Base-by-base conservation (phyloP, 768 basidiomycete species). In the Tulasnella sp. region DNA sequence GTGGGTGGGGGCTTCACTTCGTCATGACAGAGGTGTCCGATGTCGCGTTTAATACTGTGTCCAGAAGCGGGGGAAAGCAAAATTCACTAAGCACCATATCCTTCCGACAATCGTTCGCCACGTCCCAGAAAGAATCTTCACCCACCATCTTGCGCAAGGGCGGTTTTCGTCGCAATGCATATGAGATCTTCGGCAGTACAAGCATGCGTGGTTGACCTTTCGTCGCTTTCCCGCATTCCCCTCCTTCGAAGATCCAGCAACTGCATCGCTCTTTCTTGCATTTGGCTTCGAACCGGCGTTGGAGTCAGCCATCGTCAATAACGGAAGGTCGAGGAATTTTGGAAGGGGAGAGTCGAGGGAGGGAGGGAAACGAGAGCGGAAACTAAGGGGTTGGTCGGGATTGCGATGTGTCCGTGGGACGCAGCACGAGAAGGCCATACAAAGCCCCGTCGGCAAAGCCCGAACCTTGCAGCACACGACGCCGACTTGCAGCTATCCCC, bases 101-200 rank as follows among this genome's bases (percentile, higher is more conserved):
- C 12, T 12, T 27, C n/a, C 27, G 14, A 34, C 34, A n/a, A 68
- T 18, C 14, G 9, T 34, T 3, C 34, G 34, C 14, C 34, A 68
- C n/a, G 62, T 31, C 62, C 27, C 5, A 75, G 31, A 76, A 19
- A 14, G 36, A n/a, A 71, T 19, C 56, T 52, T 68, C 21, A 88
- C 94, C 85, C 84, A 96, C 96, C 96, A 97, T 82, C 97, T 91
- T 83, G 96, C 93, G 85, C 97, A 98, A 21, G 96, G 96, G 48
- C 85, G 56, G 24, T 93, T 93, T 83, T 94, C 94, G 84, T 95
- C 94, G 86, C 94, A 95, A 10, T 93, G 94, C 94, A 95, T 82
- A 79, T 82, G 94, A 87, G 94, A 95, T 80, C 94, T 88, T 84
- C 95, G 89, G 86, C 96, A 98, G 85, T 97, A 98, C 62, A 98